phyloP scores from a whole-genome alignment of 2,329 filamentous ascomycete genomes.

The Pestalotiopsis sp. region DNA sequence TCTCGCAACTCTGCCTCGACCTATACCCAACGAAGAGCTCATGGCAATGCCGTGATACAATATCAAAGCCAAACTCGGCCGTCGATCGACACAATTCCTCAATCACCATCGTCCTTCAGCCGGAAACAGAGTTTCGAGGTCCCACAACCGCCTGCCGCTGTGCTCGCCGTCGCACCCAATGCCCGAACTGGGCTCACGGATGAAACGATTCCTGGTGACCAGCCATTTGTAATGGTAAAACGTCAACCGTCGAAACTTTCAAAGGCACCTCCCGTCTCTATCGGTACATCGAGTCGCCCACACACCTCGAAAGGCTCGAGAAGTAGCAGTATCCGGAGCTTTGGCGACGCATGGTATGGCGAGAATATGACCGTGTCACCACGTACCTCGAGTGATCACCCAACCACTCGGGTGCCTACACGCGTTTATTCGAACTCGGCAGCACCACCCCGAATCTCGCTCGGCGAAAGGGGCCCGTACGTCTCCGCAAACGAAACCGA shows the following conservation, averaged over 20 bases:
- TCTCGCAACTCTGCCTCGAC: conserved; percentile 32
- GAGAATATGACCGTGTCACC: conserved; percentile 36
- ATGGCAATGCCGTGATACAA: conserved; percentile 51
- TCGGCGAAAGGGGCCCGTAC: conserved; percentile 38
- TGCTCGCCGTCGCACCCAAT: conserved; percentile 63
- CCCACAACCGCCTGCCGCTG: conserved; percentile 47
- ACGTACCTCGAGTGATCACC: conserved; percentile 36
- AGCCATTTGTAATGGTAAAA: conserved; percentile 58
- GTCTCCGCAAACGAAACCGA: conserved; percentile 31
- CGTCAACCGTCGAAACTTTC: conserved; percentile 56
- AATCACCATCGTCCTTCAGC: conserved; percentile 36
- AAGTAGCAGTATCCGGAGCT: conserved; percentile 47
- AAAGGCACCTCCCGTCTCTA: conserved; percentile 41
- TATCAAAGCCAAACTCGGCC: conserved; percentile 43
- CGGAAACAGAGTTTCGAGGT: conserved; percentile 45
- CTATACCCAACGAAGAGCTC: conserved; percentile 44
- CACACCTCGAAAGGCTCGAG: conserved; percentile 40
- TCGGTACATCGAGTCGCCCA: conserved; percentile 24
- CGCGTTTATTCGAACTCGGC: conserved; percentile 47
- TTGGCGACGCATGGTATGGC: conserved; percentile 43
- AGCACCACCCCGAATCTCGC: conserved; percentile 45
- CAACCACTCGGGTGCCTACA: conserved; percentile 32
- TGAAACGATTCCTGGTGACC: conserved; percentile 61
- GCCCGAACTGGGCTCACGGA: conserved; percentile 65
- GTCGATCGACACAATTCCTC: conserved; percentile 33